These are phyloP conservation scores for Phylloporus scabripes DNA, from an alignment of 768 basidiomycete species.

Conservation along the genomic window DNA sequence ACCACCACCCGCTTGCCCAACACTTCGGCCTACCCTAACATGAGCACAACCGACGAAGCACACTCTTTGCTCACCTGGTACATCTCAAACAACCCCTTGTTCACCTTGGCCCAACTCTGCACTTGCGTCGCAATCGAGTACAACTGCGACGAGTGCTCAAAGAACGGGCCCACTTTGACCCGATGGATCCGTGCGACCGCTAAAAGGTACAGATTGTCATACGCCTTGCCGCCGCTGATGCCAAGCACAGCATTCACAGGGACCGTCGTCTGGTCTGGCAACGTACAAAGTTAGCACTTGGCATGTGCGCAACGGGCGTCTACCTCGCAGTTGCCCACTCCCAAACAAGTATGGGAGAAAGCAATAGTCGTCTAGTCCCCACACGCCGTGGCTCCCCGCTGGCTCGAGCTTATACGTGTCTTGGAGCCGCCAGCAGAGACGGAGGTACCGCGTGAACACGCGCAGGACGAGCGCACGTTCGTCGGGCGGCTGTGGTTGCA, in stretches of 20 bases:
- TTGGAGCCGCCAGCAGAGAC: conserved; percentile 80
- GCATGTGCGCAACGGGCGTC: conserved; percentile 7
- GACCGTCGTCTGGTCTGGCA: conserved; percentile 54
- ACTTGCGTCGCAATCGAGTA: conserved; percentile 85
- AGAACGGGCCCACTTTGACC: conserved; percentile 84
- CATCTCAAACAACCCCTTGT: conserved; percentile 91
- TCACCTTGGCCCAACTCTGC: conserved; percentile 86
- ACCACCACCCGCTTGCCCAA: conserved; percentile 94
- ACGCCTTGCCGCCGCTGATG: conserved; percentile 30
- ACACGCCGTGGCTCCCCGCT: conserved; percentile 96
- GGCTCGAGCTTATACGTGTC: conserved; percentile 89
- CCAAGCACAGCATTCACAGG: conserved; percentile 60
- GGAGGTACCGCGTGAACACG: conserved; percentile 75
- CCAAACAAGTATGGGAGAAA: conserved; percentile 91
- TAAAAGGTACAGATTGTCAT: conserved; percentile 76
- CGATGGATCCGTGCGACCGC: conserved; percentile 71
- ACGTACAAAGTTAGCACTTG: conserved; percentile 1
- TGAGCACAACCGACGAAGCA: not conserved
- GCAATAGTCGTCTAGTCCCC: conserved; percentile 91
- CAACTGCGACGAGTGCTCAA: conserved; percentile 89
- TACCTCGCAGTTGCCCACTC: conserved; percentile 81
- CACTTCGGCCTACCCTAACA: conserved; percentile 68
- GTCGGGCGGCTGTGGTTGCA: conserved; percentile 51
- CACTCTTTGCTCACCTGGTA: conserved; percentile 57
- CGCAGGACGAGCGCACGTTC: conserved; percentile 55